Percentiles rank a stretch among this genome's conserved stretches.
These are phyloP conservation scores for Fraxinus sp. DNA, from an alignment of 305 asterid genomes.

Conservation along the genomic window DNA sequence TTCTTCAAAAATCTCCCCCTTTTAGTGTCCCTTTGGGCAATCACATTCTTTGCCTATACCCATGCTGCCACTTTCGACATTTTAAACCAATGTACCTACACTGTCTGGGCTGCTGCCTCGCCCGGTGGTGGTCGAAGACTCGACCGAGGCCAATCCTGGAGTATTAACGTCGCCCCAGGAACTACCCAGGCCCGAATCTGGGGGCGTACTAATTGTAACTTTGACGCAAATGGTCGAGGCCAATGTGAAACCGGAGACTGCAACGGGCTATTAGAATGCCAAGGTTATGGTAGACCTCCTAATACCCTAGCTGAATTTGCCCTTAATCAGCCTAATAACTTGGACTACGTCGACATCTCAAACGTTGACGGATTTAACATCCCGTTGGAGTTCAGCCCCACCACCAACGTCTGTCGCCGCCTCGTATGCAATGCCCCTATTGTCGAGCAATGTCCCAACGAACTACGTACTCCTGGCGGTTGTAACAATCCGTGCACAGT, in stretches of 20 bases:
- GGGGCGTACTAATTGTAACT: conserved; percentile 42
- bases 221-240: conserved; percentile 30
- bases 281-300: conserved; percentile 31
- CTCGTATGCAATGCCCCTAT: conserved; percentile 7
- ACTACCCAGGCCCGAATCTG: conserved; percentile 32
- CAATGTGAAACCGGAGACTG: conserved; percentile 39
- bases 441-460: conserved; percentile 15
- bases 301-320: conserved; percentile 35
- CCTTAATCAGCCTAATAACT: conserved; percentile 24
- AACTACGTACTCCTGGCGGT: conserved; percentile 24
- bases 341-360: conserved; percentile 33
- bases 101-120: conserved; percentile 41
- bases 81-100: conserved; percentile 26
- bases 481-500: conserved; percentile 35
- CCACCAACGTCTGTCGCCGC: conserved; percentile 5
- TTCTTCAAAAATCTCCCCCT: background rate
- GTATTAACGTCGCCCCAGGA: conserved; percentile 24
- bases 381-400: conserved; percentile 29
- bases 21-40: background rate
- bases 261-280: conserved; percentile 28
- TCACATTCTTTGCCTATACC: conserved; percentile 16
- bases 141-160: conserved; percentile 27
- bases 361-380: conserved; percentile 35
- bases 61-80: conserved; percentile 27
- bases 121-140: conserved; percentile 39